Percentiles rank a stretch among this genome's conserved stretches.
Evolutionary conservation across 2,329 filamentous ascomycete species (phyloP).

Genomic region (Sphaerostilbella broomeana): DNA sequence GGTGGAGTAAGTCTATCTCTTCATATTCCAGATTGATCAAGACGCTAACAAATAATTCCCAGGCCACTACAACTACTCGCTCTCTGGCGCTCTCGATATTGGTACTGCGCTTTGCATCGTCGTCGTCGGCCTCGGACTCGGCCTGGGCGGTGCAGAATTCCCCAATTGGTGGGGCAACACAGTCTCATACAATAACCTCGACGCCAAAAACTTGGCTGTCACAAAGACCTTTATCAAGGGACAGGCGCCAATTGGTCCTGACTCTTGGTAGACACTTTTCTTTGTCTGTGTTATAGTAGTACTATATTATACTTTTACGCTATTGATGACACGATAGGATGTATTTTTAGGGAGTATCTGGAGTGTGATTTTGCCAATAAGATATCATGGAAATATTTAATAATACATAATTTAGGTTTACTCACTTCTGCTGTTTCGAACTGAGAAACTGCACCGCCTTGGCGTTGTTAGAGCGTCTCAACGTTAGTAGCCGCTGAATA

Average conservation of each 20-base stretch:
- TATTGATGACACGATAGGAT: too few species aligned
- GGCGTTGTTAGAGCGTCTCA: too few species aligned
- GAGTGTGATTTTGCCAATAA: too few species aligned
- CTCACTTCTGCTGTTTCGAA: too few species aligned
- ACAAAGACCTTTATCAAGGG: slow-evolving; percentile 22
- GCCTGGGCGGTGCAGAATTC: slow-evolving; percentile 8
- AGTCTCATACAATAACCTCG: slow-evolving; percentile 27
- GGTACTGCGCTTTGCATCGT: slow-evolving; percentile 50
- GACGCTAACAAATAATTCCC: not conserved
- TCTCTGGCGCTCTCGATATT: slow-evolving; percentile 50
- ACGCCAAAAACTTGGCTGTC: slow-evolving; percentile 20
- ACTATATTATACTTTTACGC: too few species aligned
- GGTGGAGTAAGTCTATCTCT: slow-evolving; percentile 40
- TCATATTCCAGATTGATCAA: not conserved
- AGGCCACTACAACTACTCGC: slow-evolving; percentile 47
- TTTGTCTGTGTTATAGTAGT: too few species aligned
- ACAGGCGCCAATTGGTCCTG: slow-evolving; percentile 23
- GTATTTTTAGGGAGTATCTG: too few species aligned
- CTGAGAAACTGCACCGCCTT: too few species aligned
- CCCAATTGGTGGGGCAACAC: slow-evolving; percentile 45
- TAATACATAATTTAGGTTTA: too few species aligned
- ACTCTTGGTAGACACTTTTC: slow-evolving; percentile 18
- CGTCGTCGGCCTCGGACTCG: slow-evolving; percentile 40
- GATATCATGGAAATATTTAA: too few species aligned
- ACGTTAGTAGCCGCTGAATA: too few species aligned